A percentile compares a stretch with the other conserved stretches of the same genome.
These are phyloP conservation scores for Eucalyptus paniculata DNA, from an alignment of 345 rosid species.

Conservation along the genomic window DNA sequence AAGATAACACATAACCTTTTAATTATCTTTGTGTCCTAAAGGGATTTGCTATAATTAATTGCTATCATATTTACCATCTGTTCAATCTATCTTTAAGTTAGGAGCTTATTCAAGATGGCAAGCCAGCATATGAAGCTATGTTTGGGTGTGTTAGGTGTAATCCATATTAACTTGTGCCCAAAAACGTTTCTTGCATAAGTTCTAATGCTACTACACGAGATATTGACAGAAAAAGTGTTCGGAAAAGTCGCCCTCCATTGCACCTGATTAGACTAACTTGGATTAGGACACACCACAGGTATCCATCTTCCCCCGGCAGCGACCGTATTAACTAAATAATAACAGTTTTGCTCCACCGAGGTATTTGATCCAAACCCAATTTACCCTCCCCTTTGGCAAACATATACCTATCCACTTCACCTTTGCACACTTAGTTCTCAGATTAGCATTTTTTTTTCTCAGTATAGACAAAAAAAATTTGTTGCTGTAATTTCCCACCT, in stretches of 20 bases:
- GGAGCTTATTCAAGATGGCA: neutral
- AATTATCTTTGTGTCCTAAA: neutral
- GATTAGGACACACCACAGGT: neutral
- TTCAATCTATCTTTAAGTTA: neutral
- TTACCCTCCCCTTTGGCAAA: neutral
- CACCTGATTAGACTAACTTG: neutral
- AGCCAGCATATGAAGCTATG: neutral
- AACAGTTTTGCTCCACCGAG: neutral
- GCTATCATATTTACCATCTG: neutral
- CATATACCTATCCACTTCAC: neutral
- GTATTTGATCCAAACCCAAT: neutral
- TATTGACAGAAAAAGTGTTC: neutral
- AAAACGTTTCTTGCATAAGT: neutral
- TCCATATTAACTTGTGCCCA: neutral
- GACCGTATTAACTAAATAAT: neutral
- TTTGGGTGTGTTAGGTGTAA: neutral
- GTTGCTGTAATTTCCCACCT: neutral
- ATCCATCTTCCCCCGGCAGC: neutral
- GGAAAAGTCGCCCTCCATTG: neutral
- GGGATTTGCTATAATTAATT: neutral
- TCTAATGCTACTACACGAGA: neutral
- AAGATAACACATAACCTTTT: neutral
- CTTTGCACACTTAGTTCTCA: neutral
- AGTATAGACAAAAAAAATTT: neutral
- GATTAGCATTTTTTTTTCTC: neutral